phyloP scores from a whole-genome alignment of 2,329 filamentous ascomycete genomes.

The Bipolaris cookei region DNA sequence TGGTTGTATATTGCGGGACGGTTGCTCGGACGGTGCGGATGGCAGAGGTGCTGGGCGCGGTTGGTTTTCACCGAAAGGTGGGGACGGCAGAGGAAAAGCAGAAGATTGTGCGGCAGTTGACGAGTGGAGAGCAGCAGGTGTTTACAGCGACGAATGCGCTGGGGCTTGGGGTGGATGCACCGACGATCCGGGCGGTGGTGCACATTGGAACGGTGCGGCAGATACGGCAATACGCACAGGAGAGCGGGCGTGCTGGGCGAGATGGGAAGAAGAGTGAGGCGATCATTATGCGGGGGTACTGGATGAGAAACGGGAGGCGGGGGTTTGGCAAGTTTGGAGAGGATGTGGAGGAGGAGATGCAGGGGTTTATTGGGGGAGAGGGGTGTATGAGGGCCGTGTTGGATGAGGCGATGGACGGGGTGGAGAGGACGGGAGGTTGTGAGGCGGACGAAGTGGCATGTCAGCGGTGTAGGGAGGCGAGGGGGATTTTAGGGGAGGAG shows the following conservation, averaged over 20 bases:
- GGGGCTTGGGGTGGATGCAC: conserved; percentile 18
- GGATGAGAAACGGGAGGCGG: neutral
- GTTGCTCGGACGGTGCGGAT: conserved; percentile 13
- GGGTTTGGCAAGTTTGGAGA: conserved; percentile 8
- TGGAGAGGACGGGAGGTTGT: conserved; percentile 9
- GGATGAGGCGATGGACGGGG: conserved; percentile 8
- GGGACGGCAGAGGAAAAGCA: conserved; percentile 7
- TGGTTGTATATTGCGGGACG: conserved; percentile 13
- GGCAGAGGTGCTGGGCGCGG: conserved; percentile 10
- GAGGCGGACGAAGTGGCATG: neutral
- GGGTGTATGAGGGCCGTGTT: conserved; percentile 3
- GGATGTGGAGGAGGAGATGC: conserved; percentile 5
- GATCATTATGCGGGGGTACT: conserved; percentile 10
- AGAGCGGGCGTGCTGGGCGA: conserved; percentile 11
- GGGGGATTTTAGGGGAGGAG: neutral
- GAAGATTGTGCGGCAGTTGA: conserved; percentile 14
- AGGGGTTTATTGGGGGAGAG: conserved; percentile 9
- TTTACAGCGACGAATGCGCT: conserved; percentile 22
- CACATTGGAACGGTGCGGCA: conserved; percentile 10
- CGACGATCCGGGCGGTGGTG: conserved; percentile 12
- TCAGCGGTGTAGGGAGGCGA: neutral
- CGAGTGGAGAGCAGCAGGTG: conserved; percentile 7
- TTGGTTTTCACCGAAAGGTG: conserved; percentile 11
- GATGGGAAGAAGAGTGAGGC: conserved; percentile 10
- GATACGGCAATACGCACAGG: conserved; percentile 16